A percentile compares a stretch with the other conserved stretches of the same genome.
phyloP scores from a whole-genome alignment of 768 basidiomycete species.

The Termitomyces sp. region DNA sequence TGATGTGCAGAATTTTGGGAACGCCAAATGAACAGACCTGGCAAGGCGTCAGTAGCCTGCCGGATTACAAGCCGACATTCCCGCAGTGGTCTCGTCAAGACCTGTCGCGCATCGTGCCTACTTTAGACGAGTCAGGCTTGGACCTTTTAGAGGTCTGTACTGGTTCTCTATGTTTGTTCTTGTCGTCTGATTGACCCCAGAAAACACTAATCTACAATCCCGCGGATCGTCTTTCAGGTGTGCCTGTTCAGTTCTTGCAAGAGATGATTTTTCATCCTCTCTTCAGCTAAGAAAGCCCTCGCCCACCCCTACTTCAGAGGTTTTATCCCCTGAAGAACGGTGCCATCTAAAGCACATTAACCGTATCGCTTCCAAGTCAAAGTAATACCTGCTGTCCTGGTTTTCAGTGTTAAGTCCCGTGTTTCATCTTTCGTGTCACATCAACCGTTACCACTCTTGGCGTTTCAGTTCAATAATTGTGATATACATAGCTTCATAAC shows the following conservation, averaged over 20 bases:
- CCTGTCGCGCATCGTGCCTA: slow-evolving; percentile 56
- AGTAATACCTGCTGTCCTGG: slow-evolving; percentile 9
- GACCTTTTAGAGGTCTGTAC: slow-evolving; percentile 64
- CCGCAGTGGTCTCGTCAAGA: slow-evolving; percentile 89
- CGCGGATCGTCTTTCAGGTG: slow-evolving; percentile 88
- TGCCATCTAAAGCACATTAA: not conserved
- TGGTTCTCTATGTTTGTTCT: slow-evolving; percentile 9
- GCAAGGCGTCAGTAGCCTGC: slow-evolving; percentile 84
- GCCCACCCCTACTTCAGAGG: slow-evolving; percentile 44
- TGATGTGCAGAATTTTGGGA: slow-evolving; percentile 68
- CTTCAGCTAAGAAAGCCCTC: slow-evolving; percentile 54
- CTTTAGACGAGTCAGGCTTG: slow-evolving; percentile 71
- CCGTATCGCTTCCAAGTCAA: not conserved
- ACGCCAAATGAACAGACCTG: slow-evolving; percentile 89
- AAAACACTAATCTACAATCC: slow-evolving; percentile 81
- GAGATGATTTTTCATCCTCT: slow-evolving; percentile 22
- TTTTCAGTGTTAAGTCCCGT: slow-evolving; percentile 2
- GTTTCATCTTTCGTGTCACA: not conserved
- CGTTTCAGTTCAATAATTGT: slow-evolving; percentile 5
- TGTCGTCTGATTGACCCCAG: slow-evolving; percentile 21
- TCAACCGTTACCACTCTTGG: not conserved
- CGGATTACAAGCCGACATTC: slow-evolving; percentile 96
- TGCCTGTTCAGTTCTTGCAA: slow-evolving; percentile 15
- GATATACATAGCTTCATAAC: slow-evolving; percentile 3
- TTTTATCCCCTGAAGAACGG: slow-evolving; percentile 23